These are phyloP conservation scores for Debaryomyces singareniensis DNA, from an alignment of 1,139 yeast genomes.

Conservation along the genomic window DNA sequence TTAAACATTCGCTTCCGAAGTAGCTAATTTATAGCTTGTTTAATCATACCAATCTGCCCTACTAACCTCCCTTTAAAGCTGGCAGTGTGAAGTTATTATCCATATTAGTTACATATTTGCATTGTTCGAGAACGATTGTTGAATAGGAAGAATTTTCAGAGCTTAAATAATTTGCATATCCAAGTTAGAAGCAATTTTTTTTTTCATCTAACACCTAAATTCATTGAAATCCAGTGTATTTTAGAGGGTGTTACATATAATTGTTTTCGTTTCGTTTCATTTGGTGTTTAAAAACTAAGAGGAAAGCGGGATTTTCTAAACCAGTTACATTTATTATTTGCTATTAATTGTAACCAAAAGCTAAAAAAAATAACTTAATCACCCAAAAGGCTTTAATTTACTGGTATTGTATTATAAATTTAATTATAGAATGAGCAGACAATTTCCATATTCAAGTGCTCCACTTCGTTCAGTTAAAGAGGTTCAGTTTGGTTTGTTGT, in stretches of 20 bases:
- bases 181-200: not conserved
- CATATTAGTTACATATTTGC: not conserved
- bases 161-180: not conserved
- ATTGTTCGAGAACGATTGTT: not conserved
- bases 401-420: slow-evolving; percentile 1
- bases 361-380: not conserved
- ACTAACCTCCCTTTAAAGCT: not conserved
- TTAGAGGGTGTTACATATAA: no score
- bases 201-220: no score
- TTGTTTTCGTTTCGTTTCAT: no score
- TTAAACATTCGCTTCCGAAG: not conserved
- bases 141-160: not conserved
- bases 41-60: slow-evolving; percentile 1
- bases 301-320: slow-evolving; percentile 1
- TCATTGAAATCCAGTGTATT: no score
- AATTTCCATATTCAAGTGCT: slow-evolving; percentile 93
- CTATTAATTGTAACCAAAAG: not conserved
- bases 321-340: not conserved
- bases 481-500: slow-evolving; percentile 95
- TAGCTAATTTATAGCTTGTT: not conserved
- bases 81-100: not conserved
- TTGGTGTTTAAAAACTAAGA: no score
- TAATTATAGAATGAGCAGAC: slow-evolving; percentile 37
- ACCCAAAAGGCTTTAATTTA: not conserved
- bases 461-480: slow-evolving; percentile 95